Evolutionary conservation across 257 asterid genomes (phyloP).

Genomic region (Catharanthus roseus): DNA sequence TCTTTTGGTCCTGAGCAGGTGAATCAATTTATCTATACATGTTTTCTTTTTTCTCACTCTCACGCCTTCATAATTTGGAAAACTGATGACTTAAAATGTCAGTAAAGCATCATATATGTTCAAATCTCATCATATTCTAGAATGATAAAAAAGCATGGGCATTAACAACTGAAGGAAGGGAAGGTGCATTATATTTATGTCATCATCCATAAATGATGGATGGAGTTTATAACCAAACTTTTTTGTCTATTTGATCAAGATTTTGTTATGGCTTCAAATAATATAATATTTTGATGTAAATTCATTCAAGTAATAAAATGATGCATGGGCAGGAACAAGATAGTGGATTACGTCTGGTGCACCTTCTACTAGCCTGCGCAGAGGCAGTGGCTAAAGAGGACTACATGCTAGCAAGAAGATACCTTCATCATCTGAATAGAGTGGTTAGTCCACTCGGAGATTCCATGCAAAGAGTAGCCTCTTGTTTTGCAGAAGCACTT

Average conservation of each 20-base stretch:
- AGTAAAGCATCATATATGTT: no score
- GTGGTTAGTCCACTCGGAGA: conserved; percentile 69
- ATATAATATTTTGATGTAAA: no score
- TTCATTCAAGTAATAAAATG: no score
- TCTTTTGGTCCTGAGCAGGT: conserved; percentile 60
- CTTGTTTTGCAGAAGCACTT: conserved; percentile 75
- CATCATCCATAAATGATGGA: no score
- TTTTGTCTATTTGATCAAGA: no score
- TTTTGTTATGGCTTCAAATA: no score
- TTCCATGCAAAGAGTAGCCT: conserved; percentile 83
- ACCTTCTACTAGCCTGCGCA: conserved; percentile 74
- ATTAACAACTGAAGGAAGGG: no score
- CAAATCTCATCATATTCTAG: no score
- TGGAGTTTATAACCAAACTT: no score
- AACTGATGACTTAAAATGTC: no score
- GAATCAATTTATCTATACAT: not conserved
- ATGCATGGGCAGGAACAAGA: conserved; percentile 67
- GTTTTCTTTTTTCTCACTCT: not conserved
- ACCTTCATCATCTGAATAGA: conserved; percentile 64
- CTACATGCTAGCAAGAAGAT: conserved; percentile 70
- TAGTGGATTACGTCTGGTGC: conserved; percentile 75
- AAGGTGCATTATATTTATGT: no score
- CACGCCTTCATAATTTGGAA: not conserved
- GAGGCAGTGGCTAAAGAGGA: conserved; percentile 85
- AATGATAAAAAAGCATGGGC: no score